Percentiles rank a stretch among this genome's conserved stretches.
Conservation (phyloP, 2,329 filamentous ascomycete species). For the Camillea tinctor region DNA sequence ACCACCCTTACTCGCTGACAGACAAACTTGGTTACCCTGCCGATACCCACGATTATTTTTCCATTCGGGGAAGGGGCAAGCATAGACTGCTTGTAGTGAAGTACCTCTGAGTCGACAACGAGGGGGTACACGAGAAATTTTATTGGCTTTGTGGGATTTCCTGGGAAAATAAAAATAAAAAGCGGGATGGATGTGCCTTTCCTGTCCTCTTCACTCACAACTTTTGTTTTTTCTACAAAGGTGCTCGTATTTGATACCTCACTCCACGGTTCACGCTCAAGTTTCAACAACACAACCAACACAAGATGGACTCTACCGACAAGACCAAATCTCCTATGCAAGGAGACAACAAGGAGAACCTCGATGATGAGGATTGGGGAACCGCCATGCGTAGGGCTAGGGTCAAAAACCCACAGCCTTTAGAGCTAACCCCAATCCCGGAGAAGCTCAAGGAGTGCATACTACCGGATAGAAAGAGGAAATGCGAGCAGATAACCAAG, state of each 20-base stretch:
- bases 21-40: not conserved
- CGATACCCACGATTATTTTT: not conserved
- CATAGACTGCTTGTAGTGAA: not conserved
- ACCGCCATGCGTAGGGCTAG: not conserved
- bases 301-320: no score
- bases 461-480: not conserved
- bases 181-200: not conserved
- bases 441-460: not conserved
- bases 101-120: not conserved
- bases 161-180: no score
- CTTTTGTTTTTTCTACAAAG: not conserved
- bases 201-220: not conserved
- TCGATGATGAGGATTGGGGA: not conserved
- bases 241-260: not conserved
- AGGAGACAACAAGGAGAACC: no score
- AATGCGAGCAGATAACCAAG: not conserved
- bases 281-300: not conserved
- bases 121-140: not conserved
- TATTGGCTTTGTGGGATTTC: not conserved
- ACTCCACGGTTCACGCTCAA: not conserved
- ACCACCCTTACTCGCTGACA: not conserved
- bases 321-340: no score
- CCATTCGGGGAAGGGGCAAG: not conserved
- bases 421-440: not conserved
- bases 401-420: not conserved